phyloP scores from a whole-genome alignment of 2,329 filamentous ascomycete genomes.

The Cadophora sp. region DNA sequence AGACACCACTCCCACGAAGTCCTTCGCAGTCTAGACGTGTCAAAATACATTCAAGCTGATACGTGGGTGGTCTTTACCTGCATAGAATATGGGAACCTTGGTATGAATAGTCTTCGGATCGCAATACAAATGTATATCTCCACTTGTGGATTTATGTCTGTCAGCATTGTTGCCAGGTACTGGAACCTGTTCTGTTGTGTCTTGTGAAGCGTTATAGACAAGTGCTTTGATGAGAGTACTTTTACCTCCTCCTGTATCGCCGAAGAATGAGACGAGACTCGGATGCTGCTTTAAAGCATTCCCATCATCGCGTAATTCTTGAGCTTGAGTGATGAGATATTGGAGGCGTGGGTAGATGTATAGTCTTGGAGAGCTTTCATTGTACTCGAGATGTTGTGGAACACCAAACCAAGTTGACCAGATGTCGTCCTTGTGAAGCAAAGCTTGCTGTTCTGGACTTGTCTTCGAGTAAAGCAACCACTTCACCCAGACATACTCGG shows the following conservation, averaged over 20 bases:
- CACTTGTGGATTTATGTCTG: slow-evolving; percentile 16
- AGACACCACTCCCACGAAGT: slow-evolving; percentile 3
- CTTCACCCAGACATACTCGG: background rate
- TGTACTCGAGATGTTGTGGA: background rate
- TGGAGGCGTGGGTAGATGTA: background rate
- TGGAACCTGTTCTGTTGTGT: background rate
- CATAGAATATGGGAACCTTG: slow-evolving; percentile 3
- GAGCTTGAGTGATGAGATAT: background rate
- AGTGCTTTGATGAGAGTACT: slow-evolving; percentile 3
- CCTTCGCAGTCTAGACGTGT: slow-evolving; percentile 17
- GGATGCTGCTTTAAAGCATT: background rate
- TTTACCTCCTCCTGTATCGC: slow-evolving; percentile 6
- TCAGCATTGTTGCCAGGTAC: slow-evolving; percentile 6
- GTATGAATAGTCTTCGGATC: slow-evolving; percentile 9
- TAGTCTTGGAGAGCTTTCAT: background rate
- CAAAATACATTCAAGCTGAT: slow-evolving; percentile 12
- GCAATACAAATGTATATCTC: slow-evolving; percentile 12
- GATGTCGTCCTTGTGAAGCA: background rate
- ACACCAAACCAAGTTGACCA: background rate
- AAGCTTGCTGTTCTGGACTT: background rate
- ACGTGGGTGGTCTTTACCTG: no score
- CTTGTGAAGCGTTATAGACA: background rate
- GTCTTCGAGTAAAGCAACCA: background rate
- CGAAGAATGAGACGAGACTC: background rate
- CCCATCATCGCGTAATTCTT: background rate